Evolutionary conservation across 441 rosid species (phyloP), one percentile per base, ranked within the genome.

Genomic region (Isatis lusitanica): DNA sequence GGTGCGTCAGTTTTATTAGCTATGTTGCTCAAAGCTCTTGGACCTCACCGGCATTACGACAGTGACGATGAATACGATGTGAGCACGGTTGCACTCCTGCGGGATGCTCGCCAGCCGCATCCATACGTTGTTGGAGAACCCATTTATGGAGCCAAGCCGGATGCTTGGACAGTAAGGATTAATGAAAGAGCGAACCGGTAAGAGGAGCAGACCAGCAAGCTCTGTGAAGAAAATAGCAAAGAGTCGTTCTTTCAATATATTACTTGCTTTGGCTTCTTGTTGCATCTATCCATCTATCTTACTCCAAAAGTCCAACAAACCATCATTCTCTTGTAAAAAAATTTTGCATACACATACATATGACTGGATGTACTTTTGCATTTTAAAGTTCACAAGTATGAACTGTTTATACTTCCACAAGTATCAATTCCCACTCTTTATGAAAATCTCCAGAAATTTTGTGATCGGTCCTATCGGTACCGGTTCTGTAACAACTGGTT

Each of bases 111-210:
- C 51, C 85, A 81, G 18, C 79, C 75, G 10, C 86, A 87, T 67
- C 76, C 84, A 26, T 89, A 87, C 72, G 91, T 76, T 30, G 87
- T 87, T 74, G 88, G 90, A 61, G 87, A 81, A 79, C 92, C 98
- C 70, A 76, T 83, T 21, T 80, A 69, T 66, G 90, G 90, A 80
- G 46, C 90, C 58, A 85, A 81, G 77, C 82, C 61, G 4, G 86
- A 83, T 56, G 59, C 88, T 2, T 87, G 85, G 87, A 76, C 73
- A 9, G 79, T 88, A 73, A 86, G 85, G 84, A 77, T 85, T 18
- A 81, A 76, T 43, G 89, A 88, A 40, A 85, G 90, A 86, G 90
- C 42, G 1, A 76, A 58, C 56, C 63, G 68, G 43, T 76, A 50
- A 70, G 28, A 56, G 21, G 4, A 43, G 58, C 82, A 75, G 42